These are phyloP conservation scores for Rhodamnia argentea DNA, from an alignment of 345 rosid species.

Conservation along the genomic window DNA sequence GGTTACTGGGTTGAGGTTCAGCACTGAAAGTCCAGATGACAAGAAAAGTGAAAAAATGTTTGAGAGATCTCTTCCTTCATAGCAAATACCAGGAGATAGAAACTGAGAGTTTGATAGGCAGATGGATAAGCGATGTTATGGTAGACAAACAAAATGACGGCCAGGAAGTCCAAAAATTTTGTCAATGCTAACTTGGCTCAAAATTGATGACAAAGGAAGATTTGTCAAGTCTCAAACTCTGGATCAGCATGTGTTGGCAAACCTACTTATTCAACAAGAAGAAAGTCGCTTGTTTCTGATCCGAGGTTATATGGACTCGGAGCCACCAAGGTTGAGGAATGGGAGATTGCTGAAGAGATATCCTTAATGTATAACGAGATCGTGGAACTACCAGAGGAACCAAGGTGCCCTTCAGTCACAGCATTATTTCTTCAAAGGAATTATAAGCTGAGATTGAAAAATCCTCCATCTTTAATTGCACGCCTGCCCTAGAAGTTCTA, in stretches of 20 bases:
- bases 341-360: background rate
- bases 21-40: background rate
- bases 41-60: no score
- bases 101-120: background rate
- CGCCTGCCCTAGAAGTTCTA: slow-evolving; percentile 6
- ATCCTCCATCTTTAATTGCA: slow-evolving; percentile 4
- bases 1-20: background rate
- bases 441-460: background rate
- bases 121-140: background rate
- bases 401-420: background rate
- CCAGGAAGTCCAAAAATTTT: background rate
- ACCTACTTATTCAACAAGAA: background rate
- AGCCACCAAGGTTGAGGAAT: background rate
- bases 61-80: no score
- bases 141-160: background rate
- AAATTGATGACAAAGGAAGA: background rate
- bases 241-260: background rate
- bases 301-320: background rate
- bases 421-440: slow-evolving; percentile 7
- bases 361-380: slow-evolving; percentile 2
- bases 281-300: background rate
- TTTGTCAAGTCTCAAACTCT: background rate
- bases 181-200: background rate
- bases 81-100: no score
- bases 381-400: slow-evolving; percentile 1